Conservation (phyloP, 495 filamentous ascomycete genomes). For the Xylaria nigripes region DNA sequence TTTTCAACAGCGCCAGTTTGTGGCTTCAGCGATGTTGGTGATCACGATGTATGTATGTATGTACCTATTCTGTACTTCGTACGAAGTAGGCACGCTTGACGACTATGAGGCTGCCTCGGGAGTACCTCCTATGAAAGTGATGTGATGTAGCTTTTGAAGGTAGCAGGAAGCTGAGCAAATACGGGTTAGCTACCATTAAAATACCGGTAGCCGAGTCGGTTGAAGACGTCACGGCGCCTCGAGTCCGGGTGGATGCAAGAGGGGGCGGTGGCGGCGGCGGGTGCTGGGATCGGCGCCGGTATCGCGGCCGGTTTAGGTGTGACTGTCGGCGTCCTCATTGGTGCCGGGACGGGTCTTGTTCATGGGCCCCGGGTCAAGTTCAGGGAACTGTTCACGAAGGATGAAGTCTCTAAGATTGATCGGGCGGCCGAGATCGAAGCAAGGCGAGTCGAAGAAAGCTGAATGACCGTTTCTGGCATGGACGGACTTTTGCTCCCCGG, state of each 20-base stretch:
- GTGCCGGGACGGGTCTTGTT: constrained; percentile 27
- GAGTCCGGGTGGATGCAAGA: constrained; percentile 33
- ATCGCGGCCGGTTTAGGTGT: constrained; percentile 27
- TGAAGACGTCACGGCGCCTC: constrained; percentile 26
- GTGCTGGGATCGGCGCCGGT: constrained; percentile 30
- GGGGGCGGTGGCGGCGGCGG: constrained; percentile 23
- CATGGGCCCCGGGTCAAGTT: constrained; percentile 34
- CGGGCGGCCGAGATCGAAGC: constrained; percentile 22
- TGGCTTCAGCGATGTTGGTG: too few species aligned
- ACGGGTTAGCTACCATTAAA: too few species aligned
- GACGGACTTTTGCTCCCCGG: too few species aligned
- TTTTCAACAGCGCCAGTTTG: too few species aligned
- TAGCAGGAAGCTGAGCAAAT: too few species aligned
- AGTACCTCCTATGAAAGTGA: too few species aligned
- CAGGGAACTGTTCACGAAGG: constrained; percentile 18
- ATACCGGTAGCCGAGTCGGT: too few species aligned
- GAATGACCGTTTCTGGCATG: background rate
- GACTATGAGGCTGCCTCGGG: too few species aligned
- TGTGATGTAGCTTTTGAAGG: too few species aligned
- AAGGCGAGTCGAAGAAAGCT: constrained; percentile 3
- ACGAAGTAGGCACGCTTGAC: too few species aligned
- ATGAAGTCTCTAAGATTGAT: constrained; percentile 24
- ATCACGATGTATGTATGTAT: too few species aligned
- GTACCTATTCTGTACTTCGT: too few species aligned
- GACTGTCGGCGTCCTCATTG: constrained; percentile 24